Evolutionary conservation across 768 basidiomycete genomes (phyloP).

Genomic region (Boletales sp.): DNA sequence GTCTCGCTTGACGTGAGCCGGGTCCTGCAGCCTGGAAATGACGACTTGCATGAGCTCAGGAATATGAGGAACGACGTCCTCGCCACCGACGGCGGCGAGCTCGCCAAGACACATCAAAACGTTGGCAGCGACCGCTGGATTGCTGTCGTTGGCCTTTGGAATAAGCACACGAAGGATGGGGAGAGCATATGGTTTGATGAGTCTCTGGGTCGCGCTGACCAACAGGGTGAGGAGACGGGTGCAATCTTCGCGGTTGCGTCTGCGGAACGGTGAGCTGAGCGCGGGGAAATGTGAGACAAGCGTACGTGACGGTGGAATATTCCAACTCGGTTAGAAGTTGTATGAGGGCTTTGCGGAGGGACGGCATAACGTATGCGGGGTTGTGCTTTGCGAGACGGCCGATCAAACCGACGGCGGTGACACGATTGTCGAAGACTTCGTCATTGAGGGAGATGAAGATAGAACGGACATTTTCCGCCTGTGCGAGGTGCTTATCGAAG

Average conservation of each 20-base stretch:
- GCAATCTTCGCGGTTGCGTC: slow-evolving; percentile 87
- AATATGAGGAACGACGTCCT: slow-evolving; percentile 81
- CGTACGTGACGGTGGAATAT: slow-evolving; percentile 86
- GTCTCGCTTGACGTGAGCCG: slow-evolving; percentile 84
- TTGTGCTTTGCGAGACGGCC: slow-evolving; percentile 93
- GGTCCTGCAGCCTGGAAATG: slow-evolving; percentile 85
- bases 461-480: slow-evolving; percentile 97
- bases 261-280: slow-evolving; percentile 25
- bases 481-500: slow-evolving; percentile 95
- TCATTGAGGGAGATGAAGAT: slow-evolving; percentile 97
- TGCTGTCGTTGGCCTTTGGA: slow-evolving; percentile 81
- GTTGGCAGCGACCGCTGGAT: slow-evolving; percentile 86
- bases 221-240: slow-evolving; percentile 86
- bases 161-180: slow-evolving; percentile 93
- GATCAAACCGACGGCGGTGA: slow-evolving; percentile 86
- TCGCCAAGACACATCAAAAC: slow-evolving; percentile 95
- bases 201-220: slow-evolving; percentile 85
- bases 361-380: slow-evolving; percentile 98
- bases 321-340: slow-evolving; percentile 96
- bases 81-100: slow-evolving; percentile 88
- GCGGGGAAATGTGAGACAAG: slow-evolving; percentile 18
- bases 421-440: slow-evolving; percentile 90
- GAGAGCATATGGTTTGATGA: slow-evolving; percentile 94
- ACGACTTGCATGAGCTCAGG: slow-evolving; percentile 88
- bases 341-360: slow-evolving; percentile 90